Conservation (phyloP, 495 filamentous ascomycete species). For the Achaetomiella virescens region DNA sequence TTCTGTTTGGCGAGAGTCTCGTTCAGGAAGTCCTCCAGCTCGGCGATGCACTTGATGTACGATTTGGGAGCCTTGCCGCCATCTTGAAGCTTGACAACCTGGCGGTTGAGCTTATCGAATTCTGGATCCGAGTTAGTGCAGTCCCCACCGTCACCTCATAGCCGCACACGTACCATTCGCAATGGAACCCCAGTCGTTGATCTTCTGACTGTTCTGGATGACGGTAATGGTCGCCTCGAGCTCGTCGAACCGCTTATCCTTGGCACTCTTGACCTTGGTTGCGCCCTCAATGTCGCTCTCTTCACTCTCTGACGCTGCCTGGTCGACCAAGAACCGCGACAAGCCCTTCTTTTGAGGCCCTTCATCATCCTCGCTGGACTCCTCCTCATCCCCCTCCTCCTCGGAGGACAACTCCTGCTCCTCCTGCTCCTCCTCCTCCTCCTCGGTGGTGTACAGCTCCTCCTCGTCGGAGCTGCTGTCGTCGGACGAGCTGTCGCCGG, state of each 20-base stretch:
- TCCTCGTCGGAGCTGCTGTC: slow-evolving; percentile 84
- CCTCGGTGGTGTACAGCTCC: slow-evolving; percentile 77
- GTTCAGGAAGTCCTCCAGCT: slow-evolving; percentile 92
- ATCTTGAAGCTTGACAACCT: slow-evolving; percentile 71
- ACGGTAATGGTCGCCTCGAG: slow-evolving; percentile 79
- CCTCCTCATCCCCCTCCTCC: slow-evolving; percentile 50
- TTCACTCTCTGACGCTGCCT: slow-evolving; percentile 65
- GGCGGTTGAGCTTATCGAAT: slow-evolving; percentile 95
- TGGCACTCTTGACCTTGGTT: slow-evolving; percentile 86
- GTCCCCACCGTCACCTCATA: not conserved
- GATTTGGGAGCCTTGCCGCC: slow-evolving; percentile 73
- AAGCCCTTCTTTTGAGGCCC: slow-evolving; percentile 58
- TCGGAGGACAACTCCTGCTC: slow-evolving; percentile 46
- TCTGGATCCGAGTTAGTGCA: slow-evolving; percentile 47
- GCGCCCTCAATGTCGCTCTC: slow-evolving; percentile 78
- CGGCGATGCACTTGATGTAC: slow-evolving; percentile 88
- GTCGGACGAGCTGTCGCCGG: slow-evolving; percentile 81
- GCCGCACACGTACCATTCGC: slow-evolving; percentile 60
- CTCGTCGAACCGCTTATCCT: slow-evolving; percentile 93
- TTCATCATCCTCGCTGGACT: slow-evolving; percentile 59
- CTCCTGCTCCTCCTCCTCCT: slow-evolving; percentile 49
- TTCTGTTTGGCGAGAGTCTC: slow-evolving; percentile 93
- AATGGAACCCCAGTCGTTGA: slow-evolving; percentile 93
- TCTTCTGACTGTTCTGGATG: slow-evolving; percentile 96
- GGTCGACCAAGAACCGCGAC: slow-evolving; percentile 73